Evolutionary conservation across 805 yeast genomes (phyloP), one percentile per base, ranked within the genome.

Genomic region (Yamadazyma laniorum): DNA sequence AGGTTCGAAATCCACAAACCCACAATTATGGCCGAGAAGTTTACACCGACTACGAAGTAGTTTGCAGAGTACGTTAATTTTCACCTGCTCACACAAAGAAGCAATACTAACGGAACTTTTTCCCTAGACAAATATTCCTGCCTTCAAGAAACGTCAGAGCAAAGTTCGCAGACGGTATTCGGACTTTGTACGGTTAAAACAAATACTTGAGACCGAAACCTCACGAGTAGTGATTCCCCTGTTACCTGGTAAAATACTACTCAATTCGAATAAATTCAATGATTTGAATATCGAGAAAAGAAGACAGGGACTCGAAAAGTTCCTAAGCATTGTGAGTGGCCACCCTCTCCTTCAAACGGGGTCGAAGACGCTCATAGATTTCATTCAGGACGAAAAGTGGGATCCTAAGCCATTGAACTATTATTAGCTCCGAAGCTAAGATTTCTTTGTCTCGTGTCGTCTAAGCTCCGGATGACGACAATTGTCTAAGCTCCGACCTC

Each of bases 311-410:
- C 67, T 91, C 32, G 95, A 89, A 59, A 77, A 77, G 53, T 91
- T 95, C 63, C 58, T 93, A 28, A 52, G 68, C 30, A 70, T 79
- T 13, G 95, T 90, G 14, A 93, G 95, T 11, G 93, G 96, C 9
- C 99, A 91, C 59, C 99, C 99, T 1, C 63, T 91, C 44, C 64
- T 91, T 42, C 98, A 93, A 63, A 85, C 96, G 0, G 95, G 95
- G 0, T 59, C 91, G 15, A 78, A 79, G 49, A 79, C 82, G 1
- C 72, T 90, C 46, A 80, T 81, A 40, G 82, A 88, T 36, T 91
- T 93, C 52, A 80, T 93, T 37, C 96, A 91, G 60, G 90, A 86
- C 53, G 95, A 87, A 4, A 72, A 66, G 27, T 87, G 95, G 95
- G 86, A 65, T 11, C 56, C 63, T 7, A 44, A 39, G 19, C 44